Evolutionary conservation across 1,139 yeast genomes (phyloP).

Genomic region (Chernovozyma aurita): DNA sequence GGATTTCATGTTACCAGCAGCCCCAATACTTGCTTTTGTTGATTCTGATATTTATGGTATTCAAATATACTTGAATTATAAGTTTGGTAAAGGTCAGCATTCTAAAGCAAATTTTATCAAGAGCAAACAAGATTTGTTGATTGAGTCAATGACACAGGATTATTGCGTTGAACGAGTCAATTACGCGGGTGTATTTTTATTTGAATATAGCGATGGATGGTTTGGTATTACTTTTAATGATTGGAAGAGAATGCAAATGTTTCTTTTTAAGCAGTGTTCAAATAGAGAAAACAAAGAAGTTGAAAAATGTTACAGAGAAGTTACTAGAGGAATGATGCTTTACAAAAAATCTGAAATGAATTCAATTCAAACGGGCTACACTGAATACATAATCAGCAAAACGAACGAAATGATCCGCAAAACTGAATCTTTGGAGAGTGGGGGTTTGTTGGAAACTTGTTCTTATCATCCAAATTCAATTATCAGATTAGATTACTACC

Average conservation of each 20-base stretch:
- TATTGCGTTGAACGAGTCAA: slow-evolving; percentile 6
- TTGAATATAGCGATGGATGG: slow-evolving; percentile 37
- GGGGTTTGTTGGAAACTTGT: too few relatives aligned
- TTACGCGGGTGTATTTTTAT: slow-evolving; percentile 28
- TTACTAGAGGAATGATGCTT: slow-evolving; percentile 51
- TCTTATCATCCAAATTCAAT: too few relatives aligned
- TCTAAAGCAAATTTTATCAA: too few relatives aligned
- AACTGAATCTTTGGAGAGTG: too few relatives aligned
- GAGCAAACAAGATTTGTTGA: background rate
- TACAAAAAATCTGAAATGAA: slow-evolving; percentile 61
- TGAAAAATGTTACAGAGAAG: slow-evolving; percentile 28
- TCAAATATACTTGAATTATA: slow-evolving; percentile 45
- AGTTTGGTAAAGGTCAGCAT: slow-evolving; percentile 11
- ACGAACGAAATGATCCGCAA: background rate
- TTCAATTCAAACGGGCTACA: slow-evolving; percentile 14
- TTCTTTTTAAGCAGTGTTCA: slow-evolving; percentile 13
- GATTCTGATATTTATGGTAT: slow-evolving; percentile 72
- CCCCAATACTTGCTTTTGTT: slow-evolving; percentile 37
- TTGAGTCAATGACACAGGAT: slow-evolving; percentile 1
- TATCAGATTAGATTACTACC: background rate
- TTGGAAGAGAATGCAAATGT: slow-evolving; percentile 24
- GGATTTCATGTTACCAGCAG: slow-evolving; percentile 16
- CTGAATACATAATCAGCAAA: slow-evolving; percentile 2
- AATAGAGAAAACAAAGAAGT: slow-evolving; percentile 7
- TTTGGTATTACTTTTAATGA: slow-evolving; percentile 31